Conservation (phyloP, 2,329 filamentous ascomycete species). For the Neoarthrinium moseri region DNA sequence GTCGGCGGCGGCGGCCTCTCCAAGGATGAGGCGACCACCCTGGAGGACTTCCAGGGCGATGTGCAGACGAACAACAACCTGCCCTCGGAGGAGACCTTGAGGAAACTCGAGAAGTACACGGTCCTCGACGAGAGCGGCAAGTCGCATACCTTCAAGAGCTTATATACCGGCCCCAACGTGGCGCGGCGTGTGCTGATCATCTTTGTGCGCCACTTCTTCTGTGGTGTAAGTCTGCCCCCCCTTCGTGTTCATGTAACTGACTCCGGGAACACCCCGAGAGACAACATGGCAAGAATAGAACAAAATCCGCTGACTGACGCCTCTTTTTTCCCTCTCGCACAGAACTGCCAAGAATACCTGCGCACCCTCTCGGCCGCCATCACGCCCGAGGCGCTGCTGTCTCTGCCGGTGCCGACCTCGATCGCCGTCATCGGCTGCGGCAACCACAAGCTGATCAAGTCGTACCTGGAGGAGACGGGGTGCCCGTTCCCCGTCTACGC, state of each 20-base stretch:
- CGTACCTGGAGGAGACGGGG: slow-evolving; percentile 61
- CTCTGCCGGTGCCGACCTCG: slow-evolving; percentile 55
- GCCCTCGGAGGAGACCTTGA: slow-evolving; percentile 47
- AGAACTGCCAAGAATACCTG: slow-evolving; percentile 75
- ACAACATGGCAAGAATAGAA: too few relatives aligned
- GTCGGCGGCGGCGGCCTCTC: slow-evolving; percentile 2
- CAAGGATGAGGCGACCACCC: slow-evolving; percentile 34
- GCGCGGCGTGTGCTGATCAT: slow-evolving; percentile 63
- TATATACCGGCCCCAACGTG: slow-evolving; percentile 56
- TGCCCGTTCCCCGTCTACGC: slow-evolving; percentile 75
- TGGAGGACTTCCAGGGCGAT: slow-evolving; percentile 57
- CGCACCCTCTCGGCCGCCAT: slow-evolving; percentile 60
- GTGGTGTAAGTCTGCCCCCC: slow-evolving; percentile 59
- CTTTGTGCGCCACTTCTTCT: slow-evolving; percentile 80
- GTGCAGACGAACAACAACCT: slow-evolving; percentile 55
- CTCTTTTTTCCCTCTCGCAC: too few relatives aligned
- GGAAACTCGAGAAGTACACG: slow-evolving; percentile 51
- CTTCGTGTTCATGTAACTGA: too few relatives aligned
- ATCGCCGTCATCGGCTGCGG: slow-evolving; percentile 74
- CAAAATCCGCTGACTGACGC: too few relatives aligned
- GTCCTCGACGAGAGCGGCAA: slow-evolving; percentile 63
- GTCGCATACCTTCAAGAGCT: slow-evolving; percentile 58
- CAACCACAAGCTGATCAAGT: slow-evolving; percentile 63
- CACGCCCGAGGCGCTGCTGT: slow-evolving; percentile 47
- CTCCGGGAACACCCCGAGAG: too few relatives aligned